phyloP scores from a whole-genome alignment of 495 filamentous ascomycete genomes.

The Hypoxylon perforatum region DNA sequence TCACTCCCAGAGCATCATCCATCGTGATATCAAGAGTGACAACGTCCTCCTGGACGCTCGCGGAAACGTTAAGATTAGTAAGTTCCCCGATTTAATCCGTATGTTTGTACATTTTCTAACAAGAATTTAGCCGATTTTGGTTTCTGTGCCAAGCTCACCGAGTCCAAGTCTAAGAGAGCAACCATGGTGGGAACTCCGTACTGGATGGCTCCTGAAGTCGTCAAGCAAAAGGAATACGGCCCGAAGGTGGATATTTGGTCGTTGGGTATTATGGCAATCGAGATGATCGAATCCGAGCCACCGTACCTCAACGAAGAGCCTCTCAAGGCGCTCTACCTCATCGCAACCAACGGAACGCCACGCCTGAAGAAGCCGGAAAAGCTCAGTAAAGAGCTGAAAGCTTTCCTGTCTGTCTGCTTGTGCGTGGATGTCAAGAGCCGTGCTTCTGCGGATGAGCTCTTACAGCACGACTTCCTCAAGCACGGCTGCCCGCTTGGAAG shows the following conservation, averaged over 20 bases:
- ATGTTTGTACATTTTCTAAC: constrained; percentile 47
- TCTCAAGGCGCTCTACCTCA: constrained; percentile 94
- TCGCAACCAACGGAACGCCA: constrained; percentile 97
- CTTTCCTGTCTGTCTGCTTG: constrained; percentile 92
- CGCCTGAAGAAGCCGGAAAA: constrained; percentile 97
- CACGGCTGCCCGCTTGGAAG: constrained; percentile 82
- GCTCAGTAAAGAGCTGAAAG: constrained; percentile 94
- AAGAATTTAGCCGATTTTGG: constrained; percentile 85
- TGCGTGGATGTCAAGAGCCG: constrained; percentile 96
- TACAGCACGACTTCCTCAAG: constrained; percentile 82
- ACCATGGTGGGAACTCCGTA: constrained; percentile 99
- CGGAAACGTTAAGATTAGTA: constrained; percentile 98
- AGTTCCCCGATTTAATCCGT: constrained; percentile 45
- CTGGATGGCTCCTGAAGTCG: constrained; percentile 99
- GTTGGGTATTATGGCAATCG: constrained; percentile 98
- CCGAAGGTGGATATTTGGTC: constrained; percentile 99
- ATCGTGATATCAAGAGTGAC: constrained; percentile 99
- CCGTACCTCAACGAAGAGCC: constrained; percentile 98
- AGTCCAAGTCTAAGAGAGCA: constrained; percentile 94
- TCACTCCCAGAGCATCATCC: constrained; percentile 95
- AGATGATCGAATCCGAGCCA: constrained; percentile 99
- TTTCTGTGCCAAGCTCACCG: constrained; percentile 98
- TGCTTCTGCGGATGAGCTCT: constrained; percentile 87
- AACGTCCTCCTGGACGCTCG: constrained; percentile 94
- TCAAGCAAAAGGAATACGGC: constrained; percentile 98